Base-by-base conservation (phyloP, 768 basidiomycete species). In the Boletus subcaerulescens region DNA sequence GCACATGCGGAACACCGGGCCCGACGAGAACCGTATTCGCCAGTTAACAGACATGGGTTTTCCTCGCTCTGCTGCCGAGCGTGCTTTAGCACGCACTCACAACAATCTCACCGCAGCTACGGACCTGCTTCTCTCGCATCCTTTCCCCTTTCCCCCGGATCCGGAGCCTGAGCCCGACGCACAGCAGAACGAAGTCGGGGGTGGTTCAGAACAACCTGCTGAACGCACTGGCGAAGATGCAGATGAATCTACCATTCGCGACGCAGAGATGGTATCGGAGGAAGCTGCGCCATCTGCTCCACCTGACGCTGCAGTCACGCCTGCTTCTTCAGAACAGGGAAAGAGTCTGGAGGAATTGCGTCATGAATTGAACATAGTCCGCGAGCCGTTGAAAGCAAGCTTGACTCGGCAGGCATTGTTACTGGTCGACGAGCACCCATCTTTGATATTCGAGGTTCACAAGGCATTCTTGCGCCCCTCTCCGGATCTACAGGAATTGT, bases 11-110 rank as follows among this genome's bases (percentile, higher is more conserved):
- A 67, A 69, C 20, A 59, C 77, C 56, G 83, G 78, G 13, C 82
- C 88, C 0, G 90, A 93, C 66, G 92, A 94, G 67, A 79, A 77
- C 44, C 83, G 87, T 35, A 83, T 98, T 50, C 81, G 83, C 48
- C 89, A 93, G 63, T 77, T 98, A 51, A 87, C 84, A 11, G 97
- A 98, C 64, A 98, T 99, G 97, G 97, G 97, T 44, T 99, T 98
- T 76, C 84, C 89, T 35, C 84, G 93, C n/a, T 80, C 84, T 40
- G 91, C 91, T 13, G 92, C 87, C 2, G 89, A 91, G 65, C 81
- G 86, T 49, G 96, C 96, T 5, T 76, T 99, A 38, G 71, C 79
- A 18, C 89, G 95, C 12, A 85, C 88, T 5, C 84, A 88, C 58
- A 98, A 98, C 71, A 94, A 97, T 64, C 78, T 97, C 63, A 85